Conservation (phyloP, 176 grass and related monocot species). For the Metroxylon sagu region DNA sequence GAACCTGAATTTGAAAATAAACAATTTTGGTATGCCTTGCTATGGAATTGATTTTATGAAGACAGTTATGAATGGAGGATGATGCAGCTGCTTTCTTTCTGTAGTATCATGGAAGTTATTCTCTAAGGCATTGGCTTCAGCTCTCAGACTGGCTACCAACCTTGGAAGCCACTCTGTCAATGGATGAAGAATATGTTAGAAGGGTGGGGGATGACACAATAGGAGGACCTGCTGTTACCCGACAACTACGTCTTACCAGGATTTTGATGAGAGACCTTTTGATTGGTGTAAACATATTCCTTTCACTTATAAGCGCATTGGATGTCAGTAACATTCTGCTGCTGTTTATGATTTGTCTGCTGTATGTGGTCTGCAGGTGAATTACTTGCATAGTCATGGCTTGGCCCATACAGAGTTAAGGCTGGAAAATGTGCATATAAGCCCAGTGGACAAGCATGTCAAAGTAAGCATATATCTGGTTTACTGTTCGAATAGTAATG, state of each 20-base stretch:
- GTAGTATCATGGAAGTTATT: conserved; percentile 91
- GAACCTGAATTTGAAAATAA: no score
- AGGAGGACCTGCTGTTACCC: conserved; percentile 74
- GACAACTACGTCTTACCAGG: conserved; percentile 65
- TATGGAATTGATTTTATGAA: no score
- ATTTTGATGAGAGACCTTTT: conserved; percentile 98
- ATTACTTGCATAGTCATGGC: conserved; percentile 95
- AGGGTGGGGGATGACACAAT: conserved; percentile 78
- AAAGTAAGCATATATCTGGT: conserved; percentile 39
- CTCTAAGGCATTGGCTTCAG: conserved; percentile 81
- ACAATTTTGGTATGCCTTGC: no score
- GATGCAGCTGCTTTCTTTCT: conserved; percentile 7
- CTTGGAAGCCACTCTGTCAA: conserved; percentile 73
- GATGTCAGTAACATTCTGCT: no score
- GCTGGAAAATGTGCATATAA: conserved; percentile 90
- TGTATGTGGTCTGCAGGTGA: conserved; percentile 42
- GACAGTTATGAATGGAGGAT: no score
- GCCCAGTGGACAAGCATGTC: conserved; percentile 90
- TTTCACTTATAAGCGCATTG: neutral
- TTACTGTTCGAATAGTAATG: neutral
- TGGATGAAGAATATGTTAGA: conserved; percentile 76
- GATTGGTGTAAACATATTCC: conserved; percentile 66
- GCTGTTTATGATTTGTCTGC: no score
- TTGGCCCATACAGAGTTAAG: conserved; percentile 89
- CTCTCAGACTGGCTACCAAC: conserved; percentile 87